Conservation (phyloP, 768 basidiomycete genomes). For the Favolaschia claudopus region DNA sequence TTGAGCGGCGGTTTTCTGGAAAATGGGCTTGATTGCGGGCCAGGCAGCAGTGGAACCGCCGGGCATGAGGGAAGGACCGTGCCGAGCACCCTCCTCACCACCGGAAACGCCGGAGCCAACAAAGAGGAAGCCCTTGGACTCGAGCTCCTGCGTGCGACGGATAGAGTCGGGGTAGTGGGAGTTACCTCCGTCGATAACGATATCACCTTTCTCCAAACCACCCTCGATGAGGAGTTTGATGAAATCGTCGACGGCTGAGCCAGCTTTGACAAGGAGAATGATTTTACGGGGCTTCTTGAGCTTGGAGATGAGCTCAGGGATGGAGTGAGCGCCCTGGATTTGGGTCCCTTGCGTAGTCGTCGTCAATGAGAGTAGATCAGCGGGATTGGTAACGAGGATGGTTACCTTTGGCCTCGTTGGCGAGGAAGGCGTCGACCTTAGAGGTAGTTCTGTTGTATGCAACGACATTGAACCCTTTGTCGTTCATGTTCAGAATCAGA, state of each 20-base stretch:
- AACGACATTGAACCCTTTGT: slow-evolving; percentile 98
- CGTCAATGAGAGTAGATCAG: slow-evolving; percentile 20
- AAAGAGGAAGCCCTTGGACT: slow-evolving; percentile 93
- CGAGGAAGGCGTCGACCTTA: slow-evolving; percentile 96
- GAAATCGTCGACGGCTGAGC: slow-evolving; percentile 94
- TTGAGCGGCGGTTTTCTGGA: slow-evolving; percentile 97
- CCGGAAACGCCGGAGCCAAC: slow-evolving; percentile 99
- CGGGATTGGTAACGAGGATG: slow-evolving; percentile 25
- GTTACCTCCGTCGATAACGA: slow-evolving; percentile 99
- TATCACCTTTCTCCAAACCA: slow-evolving; percentile 93
- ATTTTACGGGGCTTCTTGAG: slow-evolving; percentile 97
- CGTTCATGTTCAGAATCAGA: slow-evolving; percentile 98
- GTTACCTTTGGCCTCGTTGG: slow-evolving; percentile 96
- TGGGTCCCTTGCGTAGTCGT: slow-evolving; percentile 78
- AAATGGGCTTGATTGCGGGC: slow-evolving; percentile 97
- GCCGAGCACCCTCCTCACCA: slow-evolving; percentile 97
- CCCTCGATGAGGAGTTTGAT: slow-evolving; percentile 84
- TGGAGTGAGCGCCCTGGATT: slow-evolving; percentile 91
- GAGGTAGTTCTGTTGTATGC: slow-evolving; percentile 96
- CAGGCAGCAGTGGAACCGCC: slow-evolving; percentile 95
- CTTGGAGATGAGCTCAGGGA: slow-evolving; percentile 90
- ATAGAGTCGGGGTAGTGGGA: slow-evolving; percentile 99
- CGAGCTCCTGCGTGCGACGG: slow-evolving; percentile 92
- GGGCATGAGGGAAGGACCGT: slow-evolving; percentile 99
- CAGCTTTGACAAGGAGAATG: slow-evolving; percentile 98